phyloP scores from a whole-genome alignment of 2,329 filamentous ascomycete genomes.

The Neonectria ditissima region DNA sequence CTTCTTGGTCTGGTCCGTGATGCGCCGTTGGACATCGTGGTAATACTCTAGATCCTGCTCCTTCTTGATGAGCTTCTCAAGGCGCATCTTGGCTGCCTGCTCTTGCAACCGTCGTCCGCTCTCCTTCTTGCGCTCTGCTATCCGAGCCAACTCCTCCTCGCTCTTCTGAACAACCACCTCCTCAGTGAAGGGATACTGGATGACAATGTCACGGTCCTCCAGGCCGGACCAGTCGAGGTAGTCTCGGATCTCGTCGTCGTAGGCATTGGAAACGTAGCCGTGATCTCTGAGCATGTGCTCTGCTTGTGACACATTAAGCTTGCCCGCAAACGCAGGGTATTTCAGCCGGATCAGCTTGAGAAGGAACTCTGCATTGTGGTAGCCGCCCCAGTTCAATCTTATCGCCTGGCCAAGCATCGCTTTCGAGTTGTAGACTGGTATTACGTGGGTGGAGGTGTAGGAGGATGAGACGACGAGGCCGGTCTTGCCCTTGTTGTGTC shows the following conservation, averaged over 20 bases:
- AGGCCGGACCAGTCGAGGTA: slow-evolving; percentile 93
- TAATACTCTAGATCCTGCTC: slow-evolving; percentile 96
- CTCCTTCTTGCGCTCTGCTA: slow-evolving; percentile 95
- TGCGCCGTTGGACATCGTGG: slow-evolving; percentile 79
- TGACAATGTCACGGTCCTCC: slow-evolving; percentile 87
- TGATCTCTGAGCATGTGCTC: slow-evolving; percentile 90
- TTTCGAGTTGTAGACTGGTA: slow-evolving; percentile 90
- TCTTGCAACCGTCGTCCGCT: slow-evolving; percentile 91
- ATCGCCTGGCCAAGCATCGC: slow-evolving; percentile 87
- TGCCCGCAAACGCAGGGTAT: slow-evolving; percentile 89
- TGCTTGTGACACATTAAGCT: slow-evolving; percentile 86
- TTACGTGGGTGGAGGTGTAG: slow-evolving; percentile 93
- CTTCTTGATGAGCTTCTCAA: slow-evolving; percentile 95
- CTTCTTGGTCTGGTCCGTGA: slow-evolving; percentile 87
- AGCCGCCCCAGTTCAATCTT: slow-evolving; percentile 93
- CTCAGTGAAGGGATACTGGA: slow-evolving; percentile 95
- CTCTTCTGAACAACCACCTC: slow-evolving; percentile 92
- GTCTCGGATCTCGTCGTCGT: slow-evolving; percentile 78
- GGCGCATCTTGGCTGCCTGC: slow-evolving; percentile 95
- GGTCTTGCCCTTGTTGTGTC: slow-evolving; percentile 87
- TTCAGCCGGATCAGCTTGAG: slow-evolving; percentile 90
- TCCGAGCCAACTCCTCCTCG: slow-evolving; percentile 89
- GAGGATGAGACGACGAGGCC: slow-evolving; percentile 93
- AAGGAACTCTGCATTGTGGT: slow-evolving; percentile 90
- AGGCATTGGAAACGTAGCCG: slow-evolving; percentile 88